Percentiles rank a stretch among this genome's conserved stretches.
Evolutionary conservation across 306 rosid genomes (phyloP).

Genomic region (Vicia sativa): DNA sequence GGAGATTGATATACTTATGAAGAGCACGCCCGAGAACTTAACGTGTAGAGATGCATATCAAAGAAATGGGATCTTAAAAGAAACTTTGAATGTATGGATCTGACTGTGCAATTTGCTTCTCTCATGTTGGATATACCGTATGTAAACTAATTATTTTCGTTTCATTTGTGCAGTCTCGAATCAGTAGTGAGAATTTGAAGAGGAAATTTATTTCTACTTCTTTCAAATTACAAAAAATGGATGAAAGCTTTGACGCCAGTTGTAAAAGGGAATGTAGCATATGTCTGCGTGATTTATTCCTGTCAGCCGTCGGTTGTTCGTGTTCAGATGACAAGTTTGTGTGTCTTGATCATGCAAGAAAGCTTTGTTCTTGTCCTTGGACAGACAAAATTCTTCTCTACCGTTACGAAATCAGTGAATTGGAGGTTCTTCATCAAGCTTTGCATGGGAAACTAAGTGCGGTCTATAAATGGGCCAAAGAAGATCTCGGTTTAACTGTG

Average conservation of each 20-base stretch:
- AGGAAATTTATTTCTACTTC: conserved; percentile 67
- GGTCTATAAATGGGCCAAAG: conserved; percentile 73
- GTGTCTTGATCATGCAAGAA: conserved; percentile 78
- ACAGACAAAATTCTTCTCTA: conserved; percentile 50
- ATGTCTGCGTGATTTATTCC: conserved; percentile 71
- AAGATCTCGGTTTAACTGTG: conserved; percentile 62
- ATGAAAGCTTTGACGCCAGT: conserved; percentile 47
- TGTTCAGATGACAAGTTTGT: conserved; percentile 71
- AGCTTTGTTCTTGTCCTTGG: conserved; percentile 84
- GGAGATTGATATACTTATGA: conserved; percentile 55
- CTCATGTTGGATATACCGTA: conserved; percentile 26
- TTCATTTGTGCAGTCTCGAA: conserved; percentile 57
- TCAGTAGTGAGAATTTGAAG: conserved; percentile 55
- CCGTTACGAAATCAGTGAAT: conserved; percentile 63
- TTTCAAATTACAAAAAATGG: conserved; percentile 53
- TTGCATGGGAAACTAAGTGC: conserved; percentile 72
- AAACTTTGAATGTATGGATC: conserved; percentile 42
- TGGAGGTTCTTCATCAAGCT: conserved; percentile 75
- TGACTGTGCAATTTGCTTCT: conserved; percentile 19
- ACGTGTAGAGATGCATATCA: conserved; percentile 54
- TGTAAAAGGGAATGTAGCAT: conserved; percentile 72
- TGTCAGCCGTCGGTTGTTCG: conserved; percentile 72
- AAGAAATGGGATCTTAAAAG: conserved; percentile 58
- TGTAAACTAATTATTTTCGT: conserved; percentile 11
- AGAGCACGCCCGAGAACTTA: conserved; percentile 45